phyloP scores from a whole-genome alignment of 2,329 filamentous ascomycete genomes.

The Talaromyces sp. region DNA sequence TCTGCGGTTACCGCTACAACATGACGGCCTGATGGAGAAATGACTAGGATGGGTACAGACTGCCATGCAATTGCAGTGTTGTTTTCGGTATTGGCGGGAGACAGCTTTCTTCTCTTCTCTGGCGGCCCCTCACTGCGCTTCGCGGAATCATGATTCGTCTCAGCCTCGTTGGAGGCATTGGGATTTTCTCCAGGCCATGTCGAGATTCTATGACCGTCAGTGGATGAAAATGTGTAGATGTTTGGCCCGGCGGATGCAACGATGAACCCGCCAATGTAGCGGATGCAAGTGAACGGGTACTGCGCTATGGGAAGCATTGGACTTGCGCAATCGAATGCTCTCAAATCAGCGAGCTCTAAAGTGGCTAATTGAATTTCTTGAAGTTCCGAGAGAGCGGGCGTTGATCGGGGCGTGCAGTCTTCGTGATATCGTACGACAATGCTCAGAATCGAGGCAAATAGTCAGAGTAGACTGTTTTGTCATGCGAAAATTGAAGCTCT shows the following conservation, averaged over 20 bases:
- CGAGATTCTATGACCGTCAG: conserved; percentile 57
- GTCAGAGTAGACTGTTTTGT: background rate
- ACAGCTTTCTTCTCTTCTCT: conserved; percentile 44
- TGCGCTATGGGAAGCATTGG: conserved; percentile 34
- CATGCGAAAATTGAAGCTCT: background rate
- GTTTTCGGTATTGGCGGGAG: conserved; percentile 25
- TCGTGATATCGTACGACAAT: background rate
- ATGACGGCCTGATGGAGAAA: conserved; percentile 62
- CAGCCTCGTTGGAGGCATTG: background rate
- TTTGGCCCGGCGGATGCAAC: conserved; percentile 70
- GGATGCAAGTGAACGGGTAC: conserved; percentile 63
- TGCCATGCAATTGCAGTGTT: conserved; percentile 40
- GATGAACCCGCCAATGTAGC: conserved; percentile 48
- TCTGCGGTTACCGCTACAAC: conserved; percentile 78
- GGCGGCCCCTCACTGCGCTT: conserved; percentile 34
- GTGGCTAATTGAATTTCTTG: background rate
- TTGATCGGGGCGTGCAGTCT: background rate
- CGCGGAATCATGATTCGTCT: background rate
- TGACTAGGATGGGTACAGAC: conserved; percentile 65
- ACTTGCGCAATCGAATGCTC: background rate
- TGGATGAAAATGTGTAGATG: conserved; percentile 63
- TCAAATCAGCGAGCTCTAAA: background rate
- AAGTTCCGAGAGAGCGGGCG: background rate
- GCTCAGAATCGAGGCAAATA: background rate
- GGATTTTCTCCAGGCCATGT: conserved; percentile 52